These are phyloP conservation scores for Neonectria hederae DNA, from an alignment of 2,329 filamentous ascomycete genomes.

Conservation along the genomic window DNA sequence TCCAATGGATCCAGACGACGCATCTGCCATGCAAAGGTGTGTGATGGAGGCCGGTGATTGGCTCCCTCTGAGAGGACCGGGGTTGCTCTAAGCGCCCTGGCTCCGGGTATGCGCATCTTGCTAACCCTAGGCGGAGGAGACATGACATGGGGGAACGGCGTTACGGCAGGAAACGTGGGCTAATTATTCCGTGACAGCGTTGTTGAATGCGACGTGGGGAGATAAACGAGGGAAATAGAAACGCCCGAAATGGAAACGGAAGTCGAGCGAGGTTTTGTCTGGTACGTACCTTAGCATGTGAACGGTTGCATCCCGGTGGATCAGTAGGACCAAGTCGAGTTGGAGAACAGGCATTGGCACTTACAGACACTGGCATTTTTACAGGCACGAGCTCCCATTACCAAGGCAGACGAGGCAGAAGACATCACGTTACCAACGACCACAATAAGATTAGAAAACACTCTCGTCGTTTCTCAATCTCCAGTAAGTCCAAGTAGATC, in stretches of 20 bases:
- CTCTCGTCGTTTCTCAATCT: neutral
- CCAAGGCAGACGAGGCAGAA: neutral
- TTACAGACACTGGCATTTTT: neutral
- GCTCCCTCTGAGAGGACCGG: neutral
- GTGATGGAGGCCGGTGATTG: slow-evolving; percentile 15
- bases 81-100: slow-evolving; percentile 16
- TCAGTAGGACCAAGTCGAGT: neutral
- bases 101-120: neutral
- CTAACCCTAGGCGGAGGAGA: neutral
- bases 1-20: slow-evolving; percentile 20
- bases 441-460: neutral
- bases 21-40: neutral
- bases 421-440: neutral
- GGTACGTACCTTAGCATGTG: too few relatives aligned
- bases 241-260: slow-evolving; percentile 1
- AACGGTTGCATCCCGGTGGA: slow-evolving; percentile 14
- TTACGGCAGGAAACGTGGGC: slow-evolving; percentile 14
- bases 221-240: slow-evolving; percentile 6
- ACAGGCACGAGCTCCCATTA: neutral
- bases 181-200: slow-evolving; percentile 6
- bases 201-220: neutral
- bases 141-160: neutral
- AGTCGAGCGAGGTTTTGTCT: too few relatives aligned
- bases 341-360: neutral
- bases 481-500: neutral